A percentile compares a stretch with the other conserved stretches of the same genome.
phyloP scores from a whole-genome alignment of 495 filamentous ascomycete genomes.

The Parathielavia appendiculata region DNA sequence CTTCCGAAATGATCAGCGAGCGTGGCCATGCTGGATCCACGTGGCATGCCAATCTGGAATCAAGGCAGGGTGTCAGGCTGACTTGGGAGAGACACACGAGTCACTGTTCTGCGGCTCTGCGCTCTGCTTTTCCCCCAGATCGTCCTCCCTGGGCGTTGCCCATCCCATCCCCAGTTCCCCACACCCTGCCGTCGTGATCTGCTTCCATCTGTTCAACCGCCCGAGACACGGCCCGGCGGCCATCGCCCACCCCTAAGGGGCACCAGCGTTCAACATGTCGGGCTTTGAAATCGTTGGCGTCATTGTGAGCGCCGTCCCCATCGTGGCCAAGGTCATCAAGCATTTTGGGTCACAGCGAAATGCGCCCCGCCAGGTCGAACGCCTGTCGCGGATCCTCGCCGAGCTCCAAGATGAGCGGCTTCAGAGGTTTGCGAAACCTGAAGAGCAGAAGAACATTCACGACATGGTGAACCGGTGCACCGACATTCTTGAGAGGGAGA shows the following conservation, averaged over 20 bases:
- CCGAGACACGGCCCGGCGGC: not conserved
- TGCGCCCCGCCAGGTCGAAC: conserved; percentile 5
- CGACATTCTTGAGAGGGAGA: not conserved
- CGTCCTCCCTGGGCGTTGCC: no score
- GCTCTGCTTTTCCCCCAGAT: no score
- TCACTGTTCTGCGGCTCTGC: no score
- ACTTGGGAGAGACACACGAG: not conserved
- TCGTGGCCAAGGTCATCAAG: conserved; percentile 2
- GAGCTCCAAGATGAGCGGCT: conserved; percentile 2
- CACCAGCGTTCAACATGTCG: not conserved
- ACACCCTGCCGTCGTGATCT: no score
- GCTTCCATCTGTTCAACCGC: not conserved
- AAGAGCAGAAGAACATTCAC: not conserved
- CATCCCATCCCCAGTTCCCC: no score
- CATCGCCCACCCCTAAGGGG: not conserved
- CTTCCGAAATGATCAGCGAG: not conserved
- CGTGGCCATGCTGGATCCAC: conserved; percentile 4
- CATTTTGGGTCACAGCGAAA: not conserved
- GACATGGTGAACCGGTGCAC: conserved; percentile 1
- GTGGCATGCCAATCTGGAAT: not conserved
- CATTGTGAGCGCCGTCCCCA: not conserved
- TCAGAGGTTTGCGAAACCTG: not conserved
- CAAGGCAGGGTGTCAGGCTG: not conserved
- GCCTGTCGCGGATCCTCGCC: not conserved
- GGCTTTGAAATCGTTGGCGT: not conserved